Conservation (phyloP, 139 green algal species). For the Raphidocelis subcapitata region DNA sequence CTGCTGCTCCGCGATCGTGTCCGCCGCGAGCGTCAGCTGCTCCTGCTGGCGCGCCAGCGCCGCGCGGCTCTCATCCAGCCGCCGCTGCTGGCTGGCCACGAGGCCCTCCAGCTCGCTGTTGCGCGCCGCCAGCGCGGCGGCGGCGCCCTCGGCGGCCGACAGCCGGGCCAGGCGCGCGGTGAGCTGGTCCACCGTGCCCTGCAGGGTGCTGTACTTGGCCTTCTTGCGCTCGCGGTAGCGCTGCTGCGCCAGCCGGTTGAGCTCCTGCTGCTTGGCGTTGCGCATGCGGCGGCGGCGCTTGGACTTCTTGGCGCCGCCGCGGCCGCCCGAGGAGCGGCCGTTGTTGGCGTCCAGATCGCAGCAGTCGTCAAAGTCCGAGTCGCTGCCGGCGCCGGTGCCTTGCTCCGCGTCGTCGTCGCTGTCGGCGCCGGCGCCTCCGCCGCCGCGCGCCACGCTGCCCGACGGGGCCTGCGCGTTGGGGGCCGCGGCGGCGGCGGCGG, state of each 20-base stretch:
- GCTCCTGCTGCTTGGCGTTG: conserved; percentile 46
- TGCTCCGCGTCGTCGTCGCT: too few relatives aligned
- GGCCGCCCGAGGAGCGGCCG: too few relatives aligned
- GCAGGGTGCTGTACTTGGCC: conserved; percentile 39
- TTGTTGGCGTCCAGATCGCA: too few relatives aligned
- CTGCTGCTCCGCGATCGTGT: conserved; percentile 17
- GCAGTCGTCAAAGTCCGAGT: too few relatives aligned
- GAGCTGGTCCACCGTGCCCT: conserved; percentile 32
- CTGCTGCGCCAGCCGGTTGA: conserved; percentile 48
- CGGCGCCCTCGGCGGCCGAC: conserved; percentile 23
- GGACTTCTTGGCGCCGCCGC: too few relatives aligned
- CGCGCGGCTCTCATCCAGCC: too few relatives aligned
- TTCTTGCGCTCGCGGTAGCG: conserved; percentile 49
- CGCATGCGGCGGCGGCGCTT: conserved; percentile 38
- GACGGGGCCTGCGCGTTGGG: too few relatives aligned
- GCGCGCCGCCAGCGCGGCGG: conserved; percentile 21
- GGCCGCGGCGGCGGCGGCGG: too few relatives aligned
- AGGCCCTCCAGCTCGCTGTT: conserved; percentile 15
- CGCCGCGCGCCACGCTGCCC: too few relatives aligned
- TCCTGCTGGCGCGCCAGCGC: conserved; percentile 16
- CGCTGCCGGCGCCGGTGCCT: too few relatives aligned
- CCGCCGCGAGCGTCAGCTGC: not conserved
- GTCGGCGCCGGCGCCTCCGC: too few relatives aligned
- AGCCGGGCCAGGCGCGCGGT: conserved; percentile 24
- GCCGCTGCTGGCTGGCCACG: conserved; percentile 3